Evolutionary conservation across 768 basidiomycete genomes (phyloP).

Genomic region (Rhodotorula sphaerocarpa): DNA sequence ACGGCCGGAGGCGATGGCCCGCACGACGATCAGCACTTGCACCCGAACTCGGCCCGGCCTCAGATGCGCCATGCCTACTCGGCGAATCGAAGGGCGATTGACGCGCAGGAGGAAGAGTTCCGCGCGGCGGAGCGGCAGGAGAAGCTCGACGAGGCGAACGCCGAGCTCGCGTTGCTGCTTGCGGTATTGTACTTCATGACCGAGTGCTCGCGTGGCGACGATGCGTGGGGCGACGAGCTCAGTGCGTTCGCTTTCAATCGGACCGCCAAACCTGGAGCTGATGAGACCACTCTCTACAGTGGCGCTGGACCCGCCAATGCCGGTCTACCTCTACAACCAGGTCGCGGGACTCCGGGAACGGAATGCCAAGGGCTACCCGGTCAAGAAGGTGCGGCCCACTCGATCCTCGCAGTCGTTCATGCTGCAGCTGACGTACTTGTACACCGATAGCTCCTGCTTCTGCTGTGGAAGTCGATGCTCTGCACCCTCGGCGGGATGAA

Average conservation of each 20-base stretch:
- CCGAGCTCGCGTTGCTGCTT: slow-evolving; percentile 84
- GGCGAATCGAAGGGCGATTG: neutral
- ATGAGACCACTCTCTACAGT: slow-evolving; percentile 50
- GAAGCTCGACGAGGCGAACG: slow-evolving; percentile 78
- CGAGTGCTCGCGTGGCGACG: slow-evolving; percentile 84
- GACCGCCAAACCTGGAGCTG: neutral
- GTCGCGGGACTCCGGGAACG: slow-evolving; percentile 86
- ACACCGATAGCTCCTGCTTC: slow-evolving; percentile 64
- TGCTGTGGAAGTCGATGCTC: slow-evolving; percentile 88
- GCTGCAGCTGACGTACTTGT: neutral
- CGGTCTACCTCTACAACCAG: slow-evolving; percentile 81
- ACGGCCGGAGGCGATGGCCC: neutral
- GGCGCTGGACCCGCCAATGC: slow-evolving; percentile 88
- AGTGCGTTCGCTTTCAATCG: slow-evolving; percentile 55
- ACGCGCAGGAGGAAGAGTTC: slow-evolving; percentile 12
- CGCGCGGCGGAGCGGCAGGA: slow-evolving; percentile 56
- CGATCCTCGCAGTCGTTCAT: neutral
- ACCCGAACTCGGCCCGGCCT: neutral
- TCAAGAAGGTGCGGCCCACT: slow-evolving; percentile 90
- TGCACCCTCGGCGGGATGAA: slow-evolving; percentile 87
- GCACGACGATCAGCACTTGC: neutral
- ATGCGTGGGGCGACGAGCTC: slow-evolving; percentile 90
- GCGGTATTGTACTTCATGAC: slow-evolving; percentile 92
- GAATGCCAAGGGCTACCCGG: slow-evolving; percentile 88
- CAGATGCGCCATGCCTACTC: neutral